Evolutionary conservation across 352 stramenopile genomes (phyloP).

Genomic region (Phytophthora fragariae): DNA sequence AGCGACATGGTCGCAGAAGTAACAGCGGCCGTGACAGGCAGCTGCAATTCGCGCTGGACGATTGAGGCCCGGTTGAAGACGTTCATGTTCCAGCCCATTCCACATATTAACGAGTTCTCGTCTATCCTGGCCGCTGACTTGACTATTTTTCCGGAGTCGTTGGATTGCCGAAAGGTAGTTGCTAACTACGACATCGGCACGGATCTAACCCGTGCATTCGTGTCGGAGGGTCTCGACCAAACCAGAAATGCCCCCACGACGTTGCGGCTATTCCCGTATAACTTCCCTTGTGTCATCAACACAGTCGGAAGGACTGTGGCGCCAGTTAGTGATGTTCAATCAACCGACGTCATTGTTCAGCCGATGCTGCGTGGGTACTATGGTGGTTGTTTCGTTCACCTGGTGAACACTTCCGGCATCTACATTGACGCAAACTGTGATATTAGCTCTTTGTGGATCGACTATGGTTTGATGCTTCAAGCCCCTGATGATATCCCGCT

Average conservation of each 20-base stretch:
- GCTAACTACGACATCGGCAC: conserved; percentile 23
- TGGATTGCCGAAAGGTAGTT: conserved; percentile 29
- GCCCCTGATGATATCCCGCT: conserved; percentile 41
- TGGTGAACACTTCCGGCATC: conserved; percentile 41
- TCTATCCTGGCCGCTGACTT: conserved; percentile 43
- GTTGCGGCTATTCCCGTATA: conserved; percentile 45
- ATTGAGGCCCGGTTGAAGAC: conserved; percentile 38
- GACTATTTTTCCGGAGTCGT: conserved; percentile 43
- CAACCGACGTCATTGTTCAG: conserved; percentile 30
- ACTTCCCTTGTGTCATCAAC: conserved; percentile 43
- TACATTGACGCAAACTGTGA: conserved; percentile 39
- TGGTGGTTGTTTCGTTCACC: conserved; percentile 41
- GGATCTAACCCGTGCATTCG: conserved; percentile 31
- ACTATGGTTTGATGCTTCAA: conserved; percentile 47
- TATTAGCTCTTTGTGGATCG: conserved; percentile 39
- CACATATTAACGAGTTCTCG: conserved; percentile 41
- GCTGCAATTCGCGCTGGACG: conserved; percentile 37
- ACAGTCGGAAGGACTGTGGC: conserved; percentile 26
- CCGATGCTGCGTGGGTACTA: conserved; percentile 46
- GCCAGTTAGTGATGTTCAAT: conserved; percentile 17
- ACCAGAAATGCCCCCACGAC: conserved; percentile 44
- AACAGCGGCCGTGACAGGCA: conserved; percentile 14
- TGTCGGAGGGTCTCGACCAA: conserved; percentile 41
- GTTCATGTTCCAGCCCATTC: conserved; percentile 51
- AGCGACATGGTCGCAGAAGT: conserved; percentile 37